Conservation (phyloP, 352 stramenopile genomes). For the Lagenidium sp. region DNA sequence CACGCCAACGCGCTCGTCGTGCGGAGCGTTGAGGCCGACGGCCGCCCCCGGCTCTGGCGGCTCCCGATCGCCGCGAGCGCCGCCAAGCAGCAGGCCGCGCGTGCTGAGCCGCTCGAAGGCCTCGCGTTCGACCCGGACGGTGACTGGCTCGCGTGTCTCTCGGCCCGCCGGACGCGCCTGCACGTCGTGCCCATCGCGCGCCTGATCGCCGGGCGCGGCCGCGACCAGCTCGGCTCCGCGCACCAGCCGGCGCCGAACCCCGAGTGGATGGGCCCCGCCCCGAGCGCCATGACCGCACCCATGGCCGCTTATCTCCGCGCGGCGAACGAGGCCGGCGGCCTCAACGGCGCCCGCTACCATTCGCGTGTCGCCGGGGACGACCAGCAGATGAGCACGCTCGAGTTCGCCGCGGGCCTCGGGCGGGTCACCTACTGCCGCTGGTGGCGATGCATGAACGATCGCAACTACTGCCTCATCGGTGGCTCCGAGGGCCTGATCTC, state of each 20-base stretch:
- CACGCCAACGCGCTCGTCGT: constrained; percentile 48
- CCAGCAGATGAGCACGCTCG: constrained; percentile 78
- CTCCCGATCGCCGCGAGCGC: constrained; percentile 49
- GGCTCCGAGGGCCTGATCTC: constrained; percentile 72
- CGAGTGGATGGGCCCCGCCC: constrained; percentile 64
- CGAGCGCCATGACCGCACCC: constrained; percentile 66
- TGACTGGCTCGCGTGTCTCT: constrained; percentile 79
- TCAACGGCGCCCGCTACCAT: constrained; percentile 77
- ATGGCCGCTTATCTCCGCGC: constrained; percentile 81
- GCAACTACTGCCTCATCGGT: constrained; percentile 80
- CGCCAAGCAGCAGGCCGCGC: constrained; percentile 41
- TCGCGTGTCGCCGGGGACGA: constrained; percentile 75
- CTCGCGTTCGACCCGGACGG: constrained; percentile 77
- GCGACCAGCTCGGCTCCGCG: constrained; percentile 41
- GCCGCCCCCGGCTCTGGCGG: constrained; percentile 54
- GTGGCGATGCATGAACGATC: constrained; percentile 77
- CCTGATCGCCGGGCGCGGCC: constrained; percentile 48
- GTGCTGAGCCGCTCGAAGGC: constrained; percentile 42
- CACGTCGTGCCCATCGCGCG: constrained; percentile 63
- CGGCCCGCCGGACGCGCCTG: constrained; percentile 63
- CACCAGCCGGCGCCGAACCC: constrained; percentile 39
- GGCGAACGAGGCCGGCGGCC: constrained; percentile 65
- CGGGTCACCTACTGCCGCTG: constrained; percentile 55
- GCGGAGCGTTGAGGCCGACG: constrained; percentile 70
- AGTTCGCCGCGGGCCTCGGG: constrained; percentile 68